Base-by-base conservation (phyloP, 1,284 basidiomycete species). In the Pisolithus thermaeus region DNA sequence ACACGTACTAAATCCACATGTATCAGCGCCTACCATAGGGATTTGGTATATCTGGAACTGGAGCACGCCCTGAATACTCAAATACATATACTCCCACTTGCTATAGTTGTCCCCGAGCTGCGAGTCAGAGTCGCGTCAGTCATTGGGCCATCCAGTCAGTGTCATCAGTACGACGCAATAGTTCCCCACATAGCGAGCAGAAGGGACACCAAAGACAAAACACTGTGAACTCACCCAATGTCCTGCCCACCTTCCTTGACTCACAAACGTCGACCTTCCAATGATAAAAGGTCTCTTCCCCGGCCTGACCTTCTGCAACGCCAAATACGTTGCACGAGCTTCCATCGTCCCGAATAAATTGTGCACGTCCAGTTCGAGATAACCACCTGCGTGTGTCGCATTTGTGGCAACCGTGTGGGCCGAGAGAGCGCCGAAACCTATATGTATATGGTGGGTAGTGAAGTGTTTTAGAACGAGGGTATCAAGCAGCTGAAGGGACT, bases 21-120 rank as follows among this genome's bases (percentile, higher is more conserved):
- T 79, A 56, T 90, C 87, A 1, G 87, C 81, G 14, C 88, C 88
- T 23, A 88, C 86, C 67, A 90, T 83, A 3, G 84, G 86, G 53
- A 87, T 81, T 60, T 85, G 81, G 75, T 81, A 86, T 44, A 88
- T 70, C 67, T 87, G 85, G 75, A 89, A 89, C 62, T 89, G 85
- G 11, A 90, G 70, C 38, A 86, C 70, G 6, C 86, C 87, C 65
- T 86, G 78, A 57, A 83, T 80, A 40, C 68, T 77, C 57, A 76
- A 65, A 42, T 75, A 68, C 71, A 84, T 71, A 68, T 83, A 85
- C 45, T 78, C 64, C 84, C 87, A 88, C 52, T 70, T 62, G 41
- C 75, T 84, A 61, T 75, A 83, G 64, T 91, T 91, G 65, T 91
- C 86, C 0, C 85, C 85, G 9, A 85, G 73, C 83, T 82, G 38